Evolutionary conservation across 148 eudicot species (phyloP), one percentile per base, ranked within the genome.

Genomic region (Arctostaphylos glauca): DNA sequence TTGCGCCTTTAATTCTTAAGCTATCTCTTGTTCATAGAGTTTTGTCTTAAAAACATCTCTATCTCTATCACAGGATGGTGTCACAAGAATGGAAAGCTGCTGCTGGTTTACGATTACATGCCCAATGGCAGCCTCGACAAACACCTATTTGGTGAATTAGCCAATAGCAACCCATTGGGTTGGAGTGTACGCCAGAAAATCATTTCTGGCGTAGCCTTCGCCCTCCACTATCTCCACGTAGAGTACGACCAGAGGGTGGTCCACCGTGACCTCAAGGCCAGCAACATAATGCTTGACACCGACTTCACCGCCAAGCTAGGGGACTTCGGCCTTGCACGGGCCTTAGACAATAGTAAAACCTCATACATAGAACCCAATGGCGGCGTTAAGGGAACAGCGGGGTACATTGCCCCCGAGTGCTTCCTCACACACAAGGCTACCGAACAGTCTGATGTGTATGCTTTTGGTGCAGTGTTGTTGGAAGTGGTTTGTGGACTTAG

Each of bases 331-430:
- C 83, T 96, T 6, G 98, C 98, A 14, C 91, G 97, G 0, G 97
- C 96, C 68, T 76, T 96, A 5, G 98, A 96, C 87, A 88, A 86
- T 9, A 93, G 91, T 49, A 92, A 89, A 47, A 90, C 92, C 71
- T 89, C 93, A 0, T 92, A 92, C 60, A 85, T 88, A 0, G 98
- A 95, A 84, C 86, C 89, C 7, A 95, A 90, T 72, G 95, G 94
- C 2, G 90, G n/a, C n/a, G n/a, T 94, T 0, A 85, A 81, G 0
- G 95, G 98, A 79, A 95, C 98, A 2, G 77, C 89, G 85, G 98
- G 98, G 2, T 95, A 95, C 89, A 92, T 95, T 3, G 98, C 98
- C 8, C 98, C 98, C 0, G 98, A 95, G 84, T 92, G 92, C 86
- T 87, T 94, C 84, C 94, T 87, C 88, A 94, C 95, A 0, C 93